Percentiles rank a stretch among this genome's conserved stretches.
These are phyloP conservation scores for Colletotrichum sp. DNA, from an alignment of 2,329 filamentous ascomycete genomes.

Conservation along the genomic window DNA sequence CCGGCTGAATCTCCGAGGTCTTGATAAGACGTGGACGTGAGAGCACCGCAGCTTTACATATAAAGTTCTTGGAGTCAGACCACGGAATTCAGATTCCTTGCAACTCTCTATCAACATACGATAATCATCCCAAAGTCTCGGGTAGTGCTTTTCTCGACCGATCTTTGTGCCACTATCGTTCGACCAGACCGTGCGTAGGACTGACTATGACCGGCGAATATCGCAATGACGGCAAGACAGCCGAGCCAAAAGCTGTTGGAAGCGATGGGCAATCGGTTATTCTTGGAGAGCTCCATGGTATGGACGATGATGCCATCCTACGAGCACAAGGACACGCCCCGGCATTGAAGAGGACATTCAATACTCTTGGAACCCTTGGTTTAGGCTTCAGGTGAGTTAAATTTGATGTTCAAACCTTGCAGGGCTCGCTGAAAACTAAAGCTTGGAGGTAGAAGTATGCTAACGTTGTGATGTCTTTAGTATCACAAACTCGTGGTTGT, in stretches of 20 bases:
- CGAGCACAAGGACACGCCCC: constrained; percentile 22
- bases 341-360: constrained; percentile 19
- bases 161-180: background rate
- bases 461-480: background rate
- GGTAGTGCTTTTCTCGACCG: background rate
- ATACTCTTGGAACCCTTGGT: constrained; percentile 18
- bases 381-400: background rate
- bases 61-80: background rate
- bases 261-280: background rate
- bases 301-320: constrained; percentile 22
- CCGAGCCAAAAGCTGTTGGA: background rate
- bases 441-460: background rate
- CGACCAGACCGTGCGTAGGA: background rate
- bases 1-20: background rate
- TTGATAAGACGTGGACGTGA: background rate
- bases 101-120: background rate
- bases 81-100: background rate
- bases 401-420: background rate
- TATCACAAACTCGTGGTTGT: constrained; percentile 25
- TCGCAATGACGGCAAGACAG: background rate
- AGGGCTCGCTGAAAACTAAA: background rate
- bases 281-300: background rate
- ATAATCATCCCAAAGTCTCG: background rate
- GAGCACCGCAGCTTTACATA: background rate
- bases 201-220: background rate